A percentile compares a stretch with the other conserved stretches of the same genome.
Conservation (phyloP, 2,329 filamentous ascomycete genomes). For the Clarireedia paspali region DNA sequence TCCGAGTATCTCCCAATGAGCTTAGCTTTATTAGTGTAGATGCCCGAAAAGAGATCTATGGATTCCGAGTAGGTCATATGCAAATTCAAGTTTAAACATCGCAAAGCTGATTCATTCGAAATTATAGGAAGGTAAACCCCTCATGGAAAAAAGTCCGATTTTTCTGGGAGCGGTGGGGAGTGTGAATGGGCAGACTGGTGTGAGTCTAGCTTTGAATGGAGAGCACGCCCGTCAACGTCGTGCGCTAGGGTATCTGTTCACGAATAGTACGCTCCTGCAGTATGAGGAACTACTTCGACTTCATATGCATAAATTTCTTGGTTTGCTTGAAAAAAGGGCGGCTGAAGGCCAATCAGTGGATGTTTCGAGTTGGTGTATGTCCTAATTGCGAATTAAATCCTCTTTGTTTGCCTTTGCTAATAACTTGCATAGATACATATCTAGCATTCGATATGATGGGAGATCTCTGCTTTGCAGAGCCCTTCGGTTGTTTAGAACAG, state of each 20-base stretch:
- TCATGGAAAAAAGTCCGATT: constrained; percentile 7
- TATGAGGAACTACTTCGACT: constrained; percentile 21
- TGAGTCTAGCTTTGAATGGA: constrained; percentile 2
- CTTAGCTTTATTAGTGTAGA: constrained; percentile 20
- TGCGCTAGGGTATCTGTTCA: constrained; percentile 27
- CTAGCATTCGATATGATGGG: constrained; percentile 34
- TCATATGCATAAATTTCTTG: constrained; percentile 7
- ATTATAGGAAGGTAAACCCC: neutral
- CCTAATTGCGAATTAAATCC: too few species aligned
- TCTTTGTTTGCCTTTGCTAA: too few species aligned
- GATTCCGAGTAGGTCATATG: neutral
- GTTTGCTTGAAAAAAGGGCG: neutral
- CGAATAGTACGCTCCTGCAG: constrained; percentile 25
- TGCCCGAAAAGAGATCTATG: neutral
- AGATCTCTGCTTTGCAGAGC: constrained; percentile 37
- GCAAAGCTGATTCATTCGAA: neutral
- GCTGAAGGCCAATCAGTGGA: neutral
- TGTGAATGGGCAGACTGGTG: constrained; percentile 5
- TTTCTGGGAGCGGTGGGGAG: constrained; percentile 6
- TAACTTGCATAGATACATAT: constrained; percentile 12
- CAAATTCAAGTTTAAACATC: neutral
- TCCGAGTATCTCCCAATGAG: constrained; percentile 27
- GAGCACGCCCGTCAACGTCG: constrained; percentile 24
- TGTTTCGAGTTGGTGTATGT: neutral
- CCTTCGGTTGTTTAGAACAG: constrained; percentile 29